Percentiles rank a stretch among this genome's conserved stretches.
These are phyloP conservation scores for Myxozyma mucilagina DNA, from an alignment of 805 yeast species.

Conservation along the genomic window DNA sequence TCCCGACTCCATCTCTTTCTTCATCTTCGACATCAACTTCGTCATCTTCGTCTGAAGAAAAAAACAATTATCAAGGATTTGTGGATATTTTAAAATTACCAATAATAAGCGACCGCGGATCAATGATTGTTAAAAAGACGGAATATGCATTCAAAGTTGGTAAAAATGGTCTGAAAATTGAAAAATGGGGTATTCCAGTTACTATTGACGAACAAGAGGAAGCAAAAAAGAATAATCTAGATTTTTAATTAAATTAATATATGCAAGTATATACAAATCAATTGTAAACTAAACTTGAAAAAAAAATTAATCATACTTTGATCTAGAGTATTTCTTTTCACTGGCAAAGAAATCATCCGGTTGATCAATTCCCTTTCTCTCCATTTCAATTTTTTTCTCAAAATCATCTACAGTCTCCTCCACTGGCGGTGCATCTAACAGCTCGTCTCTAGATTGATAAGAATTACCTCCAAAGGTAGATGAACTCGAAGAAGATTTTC, in stretches of 20 bases:
- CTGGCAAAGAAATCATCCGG: slow-evolving; percentile 29
- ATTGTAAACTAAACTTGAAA: not conserved
- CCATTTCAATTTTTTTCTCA: slow-evolving; percentile 29
- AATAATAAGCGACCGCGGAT: slow-evolving; percentile 68
- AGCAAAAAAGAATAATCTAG: not conserved
- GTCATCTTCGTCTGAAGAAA: not conserved
- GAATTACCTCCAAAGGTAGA: too few relatives aligned
- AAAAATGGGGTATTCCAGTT: slow-evolving; percentile 96
- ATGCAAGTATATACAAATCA: not conserved
- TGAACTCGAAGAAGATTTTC: too few relatives aligned
- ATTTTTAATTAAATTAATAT: not conserved
- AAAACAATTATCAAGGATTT: slow-evolving; percentile 60
- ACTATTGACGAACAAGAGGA: slow-evolving; percentile 59
- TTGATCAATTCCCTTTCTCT: slow-evolving; percentile 28
- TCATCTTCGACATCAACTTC: too few relatives aligned
- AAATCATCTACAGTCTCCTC: slow-evolving; percentile 26
- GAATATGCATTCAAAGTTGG: slow-evolving; percentile 89
- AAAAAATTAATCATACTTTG: slow-evolving; percentile 24
- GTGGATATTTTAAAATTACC: slow-evolving; percentile 76
- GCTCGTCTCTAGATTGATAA: not conserved
- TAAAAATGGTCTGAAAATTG: slow-evolving; percentile 77
- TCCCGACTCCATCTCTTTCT: slow-evolving; percentile 21
- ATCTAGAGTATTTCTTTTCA: slow-evolving; percentile 22
- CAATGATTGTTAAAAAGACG: slow-evolving; percentile 69
- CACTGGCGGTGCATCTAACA: slow-evolving; percentile 6